Conservation (phyloP, 2,329 filamentous ascomycete genomes). For the Chaetomium sp. region DNA sequence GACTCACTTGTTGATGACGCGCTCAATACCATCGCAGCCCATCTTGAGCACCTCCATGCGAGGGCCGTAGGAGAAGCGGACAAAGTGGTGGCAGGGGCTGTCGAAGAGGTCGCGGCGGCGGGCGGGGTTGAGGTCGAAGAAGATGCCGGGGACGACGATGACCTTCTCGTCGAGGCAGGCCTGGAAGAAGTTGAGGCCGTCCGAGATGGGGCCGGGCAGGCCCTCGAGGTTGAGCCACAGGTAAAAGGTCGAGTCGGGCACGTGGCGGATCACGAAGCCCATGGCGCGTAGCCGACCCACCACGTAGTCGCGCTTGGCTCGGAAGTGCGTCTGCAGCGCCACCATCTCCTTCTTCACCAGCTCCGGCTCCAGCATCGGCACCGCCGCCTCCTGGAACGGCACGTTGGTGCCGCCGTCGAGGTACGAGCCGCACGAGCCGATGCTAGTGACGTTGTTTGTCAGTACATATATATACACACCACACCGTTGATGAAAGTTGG, state of each 20-base stretch:
- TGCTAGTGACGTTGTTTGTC: constrained; percentile 45
- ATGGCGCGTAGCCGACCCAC: constrained; percentile 77
- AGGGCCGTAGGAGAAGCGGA: constrained; percentile 82
- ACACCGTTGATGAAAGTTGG: not conserved
- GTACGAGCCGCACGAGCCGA: constrained; percentile 90
- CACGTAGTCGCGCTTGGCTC: constrained; percentile 88
- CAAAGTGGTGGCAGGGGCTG: constrained; percentile 90
- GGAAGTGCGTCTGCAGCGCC: constrained; percentile 86
- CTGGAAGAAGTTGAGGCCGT: constrained; percentile 96
- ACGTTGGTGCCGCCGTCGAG: constrained; percentile 93
- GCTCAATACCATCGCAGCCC: constrained; percentile 82
- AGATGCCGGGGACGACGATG: constrained; percentile 95
- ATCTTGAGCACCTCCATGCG: constrained; percentile 76
- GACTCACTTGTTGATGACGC: constrained; percentile 71
- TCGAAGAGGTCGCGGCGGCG: constrained; percentile 90
- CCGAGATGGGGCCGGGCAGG: constrained; percentile 78
- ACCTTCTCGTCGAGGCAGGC: constrained; percentile 91
- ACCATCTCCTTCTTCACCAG: constrained; percentile 85
- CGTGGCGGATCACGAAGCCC: constrained; percentile 81
- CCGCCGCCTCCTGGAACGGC: constrained; percentile 90
- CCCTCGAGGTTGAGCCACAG: constrained; percentile 71
- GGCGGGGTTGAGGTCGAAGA: constrained; percentile 94
- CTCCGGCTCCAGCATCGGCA: constrained; percentile 86
- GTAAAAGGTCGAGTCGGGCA: constrained; percentile 93
- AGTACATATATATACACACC: not conserved